Evolutionary conservation across 106 monocot genomes (phyloP), one percentile per base, ranked within the genome.

Genomic region (Dendrobium chrysotoxum): DNA sequence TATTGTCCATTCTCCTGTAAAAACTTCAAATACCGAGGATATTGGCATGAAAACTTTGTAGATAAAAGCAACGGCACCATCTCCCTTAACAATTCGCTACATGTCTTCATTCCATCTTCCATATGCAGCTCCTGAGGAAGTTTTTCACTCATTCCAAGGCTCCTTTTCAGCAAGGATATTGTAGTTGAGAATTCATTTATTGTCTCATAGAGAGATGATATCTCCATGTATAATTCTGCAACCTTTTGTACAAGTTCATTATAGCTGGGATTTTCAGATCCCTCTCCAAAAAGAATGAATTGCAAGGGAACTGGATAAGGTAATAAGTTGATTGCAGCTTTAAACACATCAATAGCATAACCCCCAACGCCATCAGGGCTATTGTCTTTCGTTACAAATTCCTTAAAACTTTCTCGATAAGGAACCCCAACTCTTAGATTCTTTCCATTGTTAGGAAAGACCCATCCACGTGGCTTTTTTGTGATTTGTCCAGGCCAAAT

Each of bases 101-200:
- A 31, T 31, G 31, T 31, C 31, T 31, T 31, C 84, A 85, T 88
- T 96, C 41, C 91, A 31, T 31, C 93, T 42, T 89, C 91, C 55
- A 93, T 78, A 42, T 96, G 93, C 67, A 86, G 91, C 78, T 93
- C 90, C 73, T 86, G 84, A 26, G 96, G 96, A 45, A 92, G 73
- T 77, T 75, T 91, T 71, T 96, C 91, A 70, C 88, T 71, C 57
- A 96, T 87, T 44, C 70, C 82, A 53, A 92, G 84, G 17, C 87
- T 86, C 64, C 80, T 86, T 86, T 92, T 93, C 81, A 93, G 72
- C 53, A 96, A 78, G 0, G 87, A 84, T 75, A 96, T 91, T 17
- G 93, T 93, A 57, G 83, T 88, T 35, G 90, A 86, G 83, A 93
- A 96, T 45, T 96, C 96, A 85, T 87, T 96, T 87, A 92, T 83